Evolutionary conservation across 208 protist genomes (phyloP).

Genomic region (Herpetomonas samuelpessoai): DNA sequence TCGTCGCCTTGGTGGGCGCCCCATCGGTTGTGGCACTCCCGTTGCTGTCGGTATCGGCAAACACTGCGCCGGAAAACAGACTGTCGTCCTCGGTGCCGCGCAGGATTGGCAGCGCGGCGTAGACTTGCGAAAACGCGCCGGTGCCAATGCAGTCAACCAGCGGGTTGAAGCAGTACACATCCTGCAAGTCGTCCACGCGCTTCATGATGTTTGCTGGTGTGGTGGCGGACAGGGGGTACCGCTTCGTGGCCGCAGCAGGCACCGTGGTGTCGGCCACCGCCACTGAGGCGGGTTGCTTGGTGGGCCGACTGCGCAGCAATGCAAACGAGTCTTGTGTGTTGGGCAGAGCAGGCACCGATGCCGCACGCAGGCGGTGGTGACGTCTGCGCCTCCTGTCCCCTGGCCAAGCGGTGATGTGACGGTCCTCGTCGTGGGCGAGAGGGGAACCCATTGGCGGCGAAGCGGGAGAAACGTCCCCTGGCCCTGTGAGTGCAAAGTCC

Average conservation of each 20-base stretch:
- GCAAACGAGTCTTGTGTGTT: slow-evolving; percentile 10
- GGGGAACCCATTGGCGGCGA: neutral
- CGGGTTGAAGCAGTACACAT: slow-evolving; percentile 72
- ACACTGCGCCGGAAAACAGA: slow-evolving; percentile 8
- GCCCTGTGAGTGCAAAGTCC: too few relatives aligned
- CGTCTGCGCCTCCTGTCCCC: neutral
- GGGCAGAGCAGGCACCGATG: slow-evolving; percentile 44
- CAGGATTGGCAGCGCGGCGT: slow-evolving; percentile 64
- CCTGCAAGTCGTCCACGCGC: slow-evolving; percentile 63
- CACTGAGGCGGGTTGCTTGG: neutral
- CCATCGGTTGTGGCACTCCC: neutral
- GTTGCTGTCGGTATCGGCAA: neutral
- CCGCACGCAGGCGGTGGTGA: slow-evolving; percentile 25
- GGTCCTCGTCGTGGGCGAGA: slow-evolving; percentile 12
- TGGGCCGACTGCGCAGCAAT: neutral
- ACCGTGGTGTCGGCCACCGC: neutral
- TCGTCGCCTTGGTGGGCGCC: neutral
- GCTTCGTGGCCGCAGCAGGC: neutral
- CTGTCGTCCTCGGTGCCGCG: slow-evolving; percentile 20
- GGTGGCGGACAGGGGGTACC: neutral
- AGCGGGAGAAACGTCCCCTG: neutral
- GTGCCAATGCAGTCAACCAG: slow-evolving; percentile 58
- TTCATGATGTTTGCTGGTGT: slow-evolving; percentile 25
- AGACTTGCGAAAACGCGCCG: slow-evolving; percentile 77
- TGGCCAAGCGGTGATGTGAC: neutral